Percentiles rank a stretch among this genome's conserved stretches.
Conservation (phyloP, 306 rosid species). For the Erythrophleum fordii region DNA sequence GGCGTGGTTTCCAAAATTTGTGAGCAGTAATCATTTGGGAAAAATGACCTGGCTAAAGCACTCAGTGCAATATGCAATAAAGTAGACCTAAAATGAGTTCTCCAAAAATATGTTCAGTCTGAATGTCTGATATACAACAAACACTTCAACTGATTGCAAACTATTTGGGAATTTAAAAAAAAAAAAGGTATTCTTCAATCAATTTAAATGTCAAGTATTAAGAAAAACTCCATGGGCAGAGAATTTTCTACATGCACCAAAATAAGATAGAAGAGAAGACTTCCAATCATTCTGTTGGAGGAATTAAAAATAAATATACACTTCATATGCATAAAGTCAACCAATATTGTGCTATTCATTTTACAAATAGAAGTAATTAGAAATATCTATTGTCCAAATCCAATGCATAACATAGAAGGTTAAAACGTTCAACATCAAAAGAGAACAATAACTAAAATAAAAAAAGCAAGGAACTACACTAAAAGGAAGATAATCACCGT, state of each 20-base stretch:
- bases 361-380: conserved; percentile 6
- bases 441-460: conserved; percentile 6
- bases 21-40: not conserved
- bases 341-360: conserved; percentile 26
- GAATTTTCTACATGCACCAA: conserved; percentile 25
- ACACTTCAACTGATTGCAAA: conserved; percentile 20
- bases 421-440: conserved; percentile 13
- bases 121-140: conserved; percentile 1
- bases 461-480: conserved; percentile 32
- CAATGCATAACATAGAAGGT: conserved; percentile 20
- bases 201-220: conserved; percentile 5
- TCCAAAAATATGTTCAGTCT: not conserved
- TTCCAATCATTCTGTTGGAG: conserved; percentile 32
- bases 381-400: conserved; percentile 23
- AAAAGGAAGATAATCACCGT: conserved; percentile 40
- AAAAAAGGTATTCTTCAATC: not conserved
- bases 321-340: conserved; percentile 27
- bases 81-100: conserved; percentile 4
- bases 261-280: conserved; percentile 21
- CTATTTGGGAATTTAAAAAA: not conserved
- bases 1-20: conserved; percentile 26
- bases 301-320: conserved; percentile 28
- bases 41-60: not conserved
- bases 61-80: not conserved
- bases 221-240: conserved; percentile 1